phyloP scores from a whole-genome alignment of 2,329 filamentous ascomycete genomes.

The Alternaria infectoria region DNA sequence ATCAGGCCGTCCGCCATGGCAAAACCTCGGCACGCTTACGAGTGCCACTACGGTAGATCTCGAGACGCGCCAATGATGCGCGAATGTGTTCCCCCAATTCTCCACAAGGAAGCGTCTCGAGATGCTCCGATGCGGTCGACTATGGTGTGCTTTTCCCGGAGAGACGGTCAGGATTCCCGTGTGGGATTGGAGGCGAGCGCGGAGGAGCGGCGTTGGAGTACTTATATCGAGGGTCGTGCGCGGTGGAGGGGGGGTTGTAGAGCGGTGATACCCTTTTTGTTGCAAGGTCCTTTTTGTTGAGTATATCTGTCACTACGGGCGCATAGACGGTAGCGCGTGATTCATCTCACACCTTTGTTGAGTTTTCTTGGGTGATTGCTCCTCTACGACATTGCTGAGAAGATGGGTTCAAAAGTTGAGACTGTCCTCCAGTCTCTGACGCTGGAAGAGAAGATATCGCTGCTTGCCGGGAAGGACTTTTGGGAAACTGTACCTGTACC shows the following conservation, averaged over 20 bases:
- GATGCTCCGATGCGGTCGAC: conserved; percentile 1
- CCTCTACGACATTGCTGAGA: background rate
- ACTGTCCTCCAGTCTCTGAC: conserved; percentile 40
- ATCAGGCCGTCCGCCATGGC: conserved; percentile 14
- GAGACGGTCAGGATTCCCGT: conserved; percentile 22
- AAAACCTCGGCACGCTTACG: conserved; percentile 24
- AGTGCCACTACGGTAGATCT: conserved; percentile 7
- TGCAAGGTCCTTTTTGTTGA: background rate
- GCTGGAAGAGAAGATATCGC: conserved; percentile 44
- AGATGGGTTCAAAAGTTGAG: conserved; percentile 36
- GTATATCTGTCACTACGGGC: background rate
- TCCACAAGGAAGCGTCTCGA: conserved; percentile 17
- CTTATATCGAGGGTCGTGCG: conserved; percentile 5
- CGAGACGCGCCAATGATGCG: conserved; percentile 14
- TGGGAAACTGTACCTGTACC: conserved; percentile 71
- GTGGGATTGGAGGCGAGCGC: background rate
- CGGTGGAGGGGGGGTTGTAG: background rate
- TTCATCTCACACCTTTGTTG: background rate
- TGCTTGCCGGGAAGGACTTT: conserved; percentile 60
- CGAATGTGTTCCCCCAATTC: conserved; percentile 2
- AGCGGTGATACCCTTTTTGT: conserved; percentile 9
- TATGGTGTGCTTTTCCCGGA: conserved; percentile 13
- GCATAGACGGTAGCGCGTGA: background rate
- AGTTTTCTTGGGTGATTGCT: background rate
- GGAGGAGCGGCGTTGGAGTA: background rate